Base-by-base conservation (phyloP, 2,329 filamentous ascomycete genomes). In the Geosmithia morbida region DNA sequence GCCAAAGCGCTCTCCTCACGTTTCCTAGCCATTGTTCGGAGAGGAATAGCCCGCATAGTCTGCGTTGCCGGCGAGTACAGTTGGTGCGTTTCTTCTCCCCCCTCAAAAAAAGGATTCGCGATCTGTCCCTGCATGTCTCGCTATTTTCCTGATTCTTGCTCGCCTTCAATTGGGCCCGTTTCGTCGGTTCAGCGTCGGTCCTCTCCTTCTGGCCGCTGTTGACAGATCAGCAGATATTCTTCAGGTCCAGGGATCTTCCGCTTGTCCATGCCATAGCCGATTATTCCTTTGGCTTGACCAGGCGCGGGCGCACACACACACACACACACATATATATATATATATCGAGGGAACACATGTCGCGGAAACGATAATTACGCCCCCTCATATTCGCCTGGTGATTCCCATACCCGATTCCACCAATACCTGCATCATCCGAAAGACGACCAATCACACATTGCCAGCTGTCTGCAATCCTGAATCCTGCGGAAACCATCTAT, bases 391-490 rank as follows among this genome's bases (percentile, higher is more conserved):
- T 43, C 40, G 16, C 41, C 45, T 17, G 43, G 45, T 46, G 19
- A 46, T 22, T n/a, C n/a, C n/a, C n/a, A 20, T 45, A 18, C 29
- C 10, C 33, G 44, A 22, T 43, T 39, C 14, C 41, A 45, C 29
- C 13, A 18, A 16, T 14, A n/a, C 26, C 18, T 48, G 29, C 42
- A 42, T 33, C 44, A 41, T 19, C 22, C 42, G n/a, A 29, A 37
- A 30, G 45, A 43, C 51, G 29, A 7, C 60, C 61, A 63, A 63
- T 63, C 61, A 63, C 51, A 55, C 54, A 54, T 48, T 55, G 61
- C 61, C 60, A 63, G 53, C 61, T 63, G 60, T 61, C 60, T 26
- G 18, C 45, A 19, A 39, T 17, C 37, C 42, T 33, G 18, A 47
- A 37, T 33, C 19, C 20, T 47, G 29, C 46, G 17, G n/a, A n/a